Conservation (phyloP, 805 yeast genomes). For the Candida xiaguanensis region DNA sequence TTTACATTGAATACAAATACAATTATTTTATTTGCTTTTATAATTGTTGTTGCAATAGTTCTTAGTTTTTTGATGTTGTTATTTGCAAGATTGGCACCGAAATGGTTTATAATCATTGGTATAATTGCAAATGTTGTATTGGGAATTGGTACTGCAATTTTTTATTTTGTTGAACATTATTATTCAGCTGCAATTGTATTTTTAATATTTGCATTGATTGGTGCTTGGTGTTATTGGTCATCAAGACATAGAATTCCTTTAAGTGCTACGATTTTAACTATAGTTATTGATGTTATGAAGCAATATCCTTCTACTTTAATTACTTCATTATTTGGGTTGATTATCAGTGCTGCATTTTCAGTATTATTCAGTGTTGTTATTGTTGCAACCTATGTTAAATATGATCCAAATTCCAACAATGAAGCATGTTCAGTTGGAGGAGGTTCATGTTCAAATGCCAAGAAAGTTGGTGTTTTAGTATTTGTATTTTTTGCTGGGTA, state of each 20-base stretch:
- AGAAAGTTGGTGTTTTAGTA: slow-evolving; percentile 65
- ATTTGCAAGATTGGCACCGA: slow-evolving; percentile 63
- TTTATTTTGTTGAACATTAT: slow-evolving; percentile 61
- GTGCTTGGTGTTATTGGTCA: slow-evolving; percentile 71
- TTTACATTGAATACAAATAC: slow-evolving; percentile 76
- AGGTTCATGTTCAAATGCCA: slow-evolving; percentile 50
- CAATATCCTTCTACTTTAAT: slow-evolving; percentile 65
- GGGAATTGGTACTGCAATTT: slow-evolving; percentile 74
- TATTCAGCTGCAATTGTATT: slow-evolving; percentile 81
- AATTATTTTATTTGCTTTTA: slow-evolving; percentile 63
- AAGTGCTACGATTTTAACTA: slow-evolving; percentile 64
- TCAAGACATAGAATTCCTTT: slow-evolving; percentile 70
- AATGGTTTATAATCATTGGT: slow-evolving; percentile 63
- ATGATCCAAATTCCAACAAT: slow-evolving; percentile 52
- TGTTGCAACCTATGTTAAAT: slow-evolving; percentile 75
- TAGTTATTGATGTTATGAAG: slow-evolving; percentile 75
- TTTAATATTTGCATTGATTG: slow-evolving; percentile 57
- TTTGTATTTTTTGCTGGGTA: slow-evolving; percentile 80
- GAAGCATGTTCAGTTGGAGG: slow-evolving; percentile 55
- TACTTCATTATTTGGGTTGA: slow-evolving; percentile 57
- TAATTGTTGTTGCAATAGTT: slow-evolving; percentile 56
- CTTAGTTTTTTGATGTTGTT: slow-evolving; percentile 54
- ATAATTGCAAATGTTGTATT: slow-evolving; percentile 62
- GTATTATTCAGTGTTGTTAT: slow-evolving; percentile 63
- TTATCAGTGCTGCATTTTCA: slow-evolving; percentile 59